phyloP scores from a whole-genome alignment of 2,329 filamentous ascomycete species.

The Cordyceps cicadae region DNA sequence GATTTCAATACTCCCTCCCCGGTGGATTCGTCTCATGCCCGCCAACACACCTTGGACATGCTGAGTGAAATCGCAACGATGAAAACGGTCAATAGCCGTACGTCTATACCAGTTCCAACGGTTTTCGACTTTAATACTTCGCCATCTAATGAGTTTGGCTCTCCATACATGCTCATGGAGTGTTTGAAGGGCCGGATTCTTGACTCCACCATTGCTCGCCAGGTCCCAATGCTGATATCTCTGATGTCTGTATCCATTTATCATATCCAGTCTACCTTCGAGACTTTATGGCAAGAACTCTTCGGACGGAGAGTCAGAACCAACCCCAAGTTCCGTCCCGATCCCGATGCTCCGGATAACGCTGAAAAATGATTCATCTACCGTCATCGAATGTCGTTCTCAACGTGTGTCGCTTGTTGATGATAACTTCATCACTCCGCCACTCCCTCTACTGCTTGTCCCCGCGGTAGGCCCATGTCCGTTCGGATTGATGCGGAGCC shows the following conservation, averaged over 20 bases:
- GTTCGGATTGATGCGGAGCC: no score
- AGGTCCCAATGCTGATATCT: background rate
- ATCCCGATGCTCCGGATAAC: no score
- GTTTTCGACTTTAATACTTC: slow-evolving; percentile 8
- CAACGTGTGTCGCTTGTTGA: no score
- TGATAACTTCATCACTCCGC: background rate
- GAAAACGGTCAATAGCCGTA: slow-evolving; percentile 8
- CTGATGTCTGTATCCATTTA: no score
- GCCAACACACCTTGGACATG: background rate
- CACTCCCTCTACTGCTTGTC: background rate
- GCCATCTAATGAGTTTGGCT: slow-evolving; percentile 9
- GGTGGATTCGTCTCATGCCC: no score
- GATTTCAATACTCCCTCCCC: background rate
- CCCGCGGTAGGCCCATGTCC: background rate
- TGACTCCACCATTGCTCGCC: background rate
- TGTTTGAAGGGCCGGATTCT: background rate
- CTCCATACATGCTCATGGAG: slow-evolving; percentile 12
- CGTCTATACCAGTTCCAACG: slow-evolving; percentile 8
- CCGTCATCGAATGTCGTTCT: background rate
- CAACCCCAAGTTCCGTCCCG: no score
- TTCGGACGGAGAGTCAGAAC: no score
- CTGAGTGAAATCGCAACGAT: slow-evolving; percentile 13
- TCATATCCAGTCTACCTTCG: no score
- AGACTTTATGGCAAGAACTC: no score
- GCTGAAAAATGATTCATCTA: background rate